Conservation (phyloP, 1,284 basidiomycete species). For the Athelia psychrophila region DNA sequence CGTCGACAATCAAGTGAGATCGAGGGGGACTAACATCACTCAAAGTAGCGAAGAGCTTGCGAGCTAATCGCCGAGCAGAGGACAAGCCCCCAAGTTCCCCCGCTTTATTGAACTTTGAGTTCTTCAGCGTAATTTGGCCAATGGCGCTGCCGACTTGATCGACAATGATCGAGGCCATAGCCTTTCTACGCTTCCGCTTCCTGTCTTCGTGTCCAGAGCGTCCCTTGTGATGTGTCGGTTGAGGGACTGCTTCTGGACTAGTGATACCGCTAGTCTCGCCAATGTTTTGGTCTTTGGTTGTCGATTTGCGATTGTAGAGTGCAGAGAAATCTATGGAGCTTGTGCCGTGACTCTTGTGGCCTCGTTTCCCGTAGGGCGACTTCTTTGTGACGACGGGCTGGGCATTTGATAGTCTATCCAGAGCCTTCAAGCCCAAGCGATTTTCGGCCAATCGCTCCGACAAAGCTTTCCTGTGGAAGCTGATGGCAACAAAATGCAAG, state of each 20-base stretch:
- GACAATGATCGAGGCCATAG: conserved; percentile 63
- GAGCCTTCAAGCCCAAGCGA: conserved; percentile 60
- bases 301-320: conserved; percentile 8
- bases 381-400: conserved; percentile 36
- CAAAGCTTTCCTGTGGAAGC: conserved; percentile 71
- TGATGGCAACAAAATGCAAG: conserved; percentile 74
- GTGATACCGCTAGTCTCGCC: conserved; percentile 15
- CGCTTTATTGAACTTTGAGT: conserved; percentile 57
- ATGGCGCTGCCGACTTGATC: conserved; percentile 71
- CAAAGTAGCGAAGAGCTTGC: conserved; percentile 69
- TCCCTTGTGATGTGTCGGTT: conserved; percentile 1
- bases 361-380: conserved; percentile 30
- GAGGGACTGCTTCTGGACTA: neutral
- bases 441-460: conserved; percentile 73
- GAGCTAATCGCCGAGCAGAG: conserved; percentile 72
- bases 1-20: conserved; percentile 63
- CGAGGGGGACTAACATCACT: conserved; percentile 59
- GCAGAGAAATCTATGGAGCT: conserved; percentile 18
- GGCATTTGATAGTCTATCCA: conserved; percentile 68
- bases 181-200: conserved; percentile 44
- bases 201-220: conserved; percentile 27
- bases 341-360: conserved; percentile 25
- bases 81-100: conserved; percentile 55
- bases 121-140: conserved; percentile 69
- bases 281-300: conserved; percentile 21